These are phyloP conservation scores for Boletus vermiculosoides DNA, from an alignment of 768 basidiomycete genomes.

Conservation along the genomic window DNA sequence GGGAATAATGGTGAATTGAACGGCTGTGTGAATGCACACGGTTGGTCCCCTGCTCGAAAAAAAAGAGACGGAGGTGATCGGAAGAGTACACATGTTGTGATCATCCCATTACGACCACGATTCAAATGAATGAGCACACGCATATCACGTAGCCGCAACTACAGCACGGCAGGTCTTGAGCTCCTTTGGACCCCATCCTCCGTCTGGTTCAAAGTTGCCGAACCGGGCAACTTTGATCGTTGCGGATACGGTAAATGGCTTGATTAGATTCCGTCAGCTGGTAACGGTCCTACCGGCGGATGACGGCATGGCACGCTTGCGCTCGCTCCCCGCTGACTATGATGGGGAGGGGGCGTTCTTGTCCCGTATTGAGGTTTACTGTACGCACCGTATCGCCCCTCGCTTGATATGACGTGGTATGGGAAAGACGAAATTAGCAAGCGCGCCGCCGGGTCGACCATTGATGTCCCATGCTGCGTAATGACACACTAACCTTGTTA, in stretches of 20 bases:
- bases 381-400: not conserved
- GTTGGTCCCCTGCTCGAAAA: not conserved
- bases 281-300: not conserved
- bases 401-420: not conserved
- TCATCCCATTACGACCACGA: not conserved
- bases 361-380: not conserved
- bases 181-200: not conserved
- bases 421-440: not conserved
- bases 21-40: not conserved
- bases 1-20: not conserved
- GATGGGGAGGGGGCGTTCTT: not conserved
- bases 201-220: constrained; percentile 13
- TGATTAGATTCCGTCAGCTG: constrained; percentile 5
- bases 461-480: not conserved
- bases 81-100: not conserved
- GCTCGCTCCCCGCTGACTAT: constrained; percentile 1
- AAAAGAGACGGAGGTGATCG: not conserved
- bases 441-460: not conserved
- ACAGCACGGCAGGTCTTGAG: not conserved
- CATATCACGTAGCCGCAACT: not conserved
- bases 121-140: not conserved
- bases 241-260: constrained; percentile 3
- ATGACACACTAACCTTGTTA: not conserved
- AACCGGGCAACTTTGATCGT: not conserved
- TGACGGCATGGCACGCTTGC: constrained; percentile 1